phyloP scores from a whole-genome alignment of 2,329 filamentous ascomycete species.

The Talaromyces albobiverticillius region DNA sequence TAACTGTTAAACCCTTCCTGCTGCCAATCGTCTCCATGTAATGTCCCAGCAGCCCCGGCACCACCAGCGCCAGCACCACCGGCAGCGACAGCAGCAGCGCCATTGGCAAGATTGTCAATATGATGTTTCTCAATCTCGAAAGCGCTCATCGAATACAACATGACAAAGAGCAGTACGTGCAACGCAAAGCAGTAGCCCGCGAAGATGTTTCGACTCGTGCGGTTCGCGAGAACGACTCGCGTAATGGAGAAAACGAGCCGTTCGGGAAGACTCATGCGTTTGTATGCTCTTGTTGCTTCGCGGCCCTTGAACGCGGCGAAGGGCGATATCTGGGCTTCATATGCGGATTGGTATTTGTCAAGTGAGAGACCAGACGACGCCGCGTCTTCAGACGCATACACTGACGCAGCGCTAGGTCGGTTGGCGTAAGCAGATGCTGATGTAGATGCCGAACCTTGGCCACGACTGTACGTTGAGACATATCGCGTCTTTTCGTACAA shows the following conservation, averaged over 20 bases:
- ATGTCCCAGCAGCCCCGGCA: conserved; percentile 30
- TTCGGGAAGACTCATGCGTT: conserved; percentile 89
- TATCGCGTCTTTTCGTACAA: conserved; percentile 98
- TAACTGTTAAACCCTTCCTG: conserved; percentile 58
- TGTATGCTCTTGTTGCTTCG: conserved; percentile 85
- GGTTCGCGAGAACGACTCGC: conserved; percentile 82
- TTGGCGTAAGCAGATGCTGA: conserved; percentile 60
- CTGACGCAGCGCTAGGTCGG: conserved; percentile 73
- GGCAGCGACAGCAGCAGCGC: conserved; percentile 39
- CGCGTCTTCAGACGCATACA: conserved; percentile 59
- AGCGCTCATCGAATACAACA: conserved; percentile 79
- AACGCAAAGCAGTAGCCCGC: conserved; percentile 86
- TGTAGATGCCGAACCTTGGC: conserved; percentile 53
- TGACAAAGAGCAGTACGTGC: conserved; percentile 81
- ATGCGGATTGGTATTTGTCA: conserved; percentile 85
- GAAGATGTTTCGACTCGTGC: conserved; percentile 90
- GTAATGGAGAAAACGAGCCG: conserved; percentile 87
- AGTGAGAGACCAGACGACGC: conserved; percentile 62
- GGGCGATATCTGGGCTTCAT: conserved; percentile 92
- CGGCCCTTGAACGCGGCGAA: conserved; percentile 95
- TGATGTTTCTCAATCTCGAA: conserved; percentile 63
- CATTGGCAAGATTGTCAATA: conserved; percentile 53
- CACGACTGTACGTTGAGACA: conserved; percentile 85
- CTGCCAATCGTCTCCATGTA: conserved; percentile 58
- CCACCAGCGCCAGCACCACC: conserved; percentile 24